Evolutionary conservation across 2,329 filamentous ascomycete genomes (phyloP), one percentile per base, ranked within the genome.

Genomic region (Diplocarpon mali): DNA sequence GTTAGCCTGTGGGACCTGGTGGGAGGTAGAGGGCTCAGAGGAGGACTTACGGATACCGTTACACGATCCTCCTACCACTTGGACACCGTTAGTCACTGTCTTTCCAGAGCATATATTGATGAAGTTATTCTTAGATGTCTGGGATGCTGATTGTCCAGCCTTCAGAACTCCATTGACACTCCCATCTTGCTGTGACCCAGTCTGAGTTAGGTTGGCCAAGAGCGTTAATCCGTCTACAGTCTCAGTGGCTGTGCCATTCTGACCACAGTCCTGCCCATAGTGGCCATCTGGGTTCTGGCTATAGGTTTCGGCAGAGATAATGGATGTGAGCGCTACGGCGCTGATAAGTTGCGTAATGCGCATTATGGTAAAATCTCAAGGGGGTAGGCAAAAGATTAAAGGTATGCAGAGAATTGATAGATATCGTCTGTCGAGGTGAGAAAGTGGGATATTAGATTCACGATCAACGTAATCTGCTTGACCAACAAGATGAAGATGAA

Each of bases 31-130:
- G 4, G 11, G 8, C 16, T 10, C 7, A 2, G 29, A 4, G 13
- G 17, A 35, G 9, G 7, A 59, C 60, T 55, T 56, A 62, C 60
- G 44, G 35, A 62, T 60, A 45, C 60, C 59, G 24, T 82, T 83
- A 65, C 78, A 83, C 30, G 78, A 82, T 15, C 78, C 78, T 7
- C 53, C 61, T 46, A 65, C 66, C 40, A 71, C 65, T 60, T 82
- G 78, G 29, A 71, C 62, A 57, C 78, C 78, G 54, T 83, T 77
- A 52, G 78, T 82, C 40, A 78, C 59, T 0, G 66, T 71, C 59
- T 60, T 56, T n/a, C 60, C 60, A 12, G 50, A 44, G 40, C 60
- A 62, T 37, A 52, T 46, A 47, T 62, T 62, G 51, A 62, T 62
- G 42, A 62, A 62, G 45, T 62, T 62, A 48, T 61, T 60, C 11